Evolutionary conservation across 495 filamentous ascomycete genomes (phyloP).

Genomic region (Penicillium maclennaniae): DNA sequence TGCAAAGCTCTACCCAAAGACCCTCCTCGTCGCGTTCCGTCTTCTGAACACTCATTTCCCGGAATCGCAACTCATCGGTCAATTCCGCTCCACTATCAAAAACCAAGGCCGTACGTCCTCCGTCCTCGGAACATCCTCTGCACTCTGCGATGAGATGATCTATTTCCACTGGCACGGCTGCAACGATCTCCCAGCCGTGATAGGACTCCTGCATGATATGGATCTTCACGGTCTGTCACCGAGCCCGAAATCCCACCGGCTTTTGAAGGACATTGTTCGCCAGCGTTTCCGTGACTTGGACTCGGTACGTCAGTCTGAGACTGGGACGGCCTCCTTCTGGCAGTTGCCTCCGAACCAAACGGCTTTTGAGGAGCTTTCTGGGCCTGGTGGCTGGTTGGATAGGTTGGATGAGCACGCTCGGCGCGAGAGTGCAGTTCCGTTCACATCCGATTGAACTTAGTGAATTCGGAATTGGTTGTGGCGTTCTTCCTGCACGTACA

Average conservation of each 20-base stretch:
- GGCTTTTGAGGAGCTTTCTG: constrained; percentile 28
- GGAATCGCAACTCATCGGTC: constrained; percentile 56
- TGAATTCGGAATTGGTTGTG: background rate
- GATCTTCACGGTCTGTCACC: constrained; percentile 61
- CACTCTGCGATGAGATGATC: constrained; percentile 72
- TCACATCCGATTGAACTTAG: background rate
- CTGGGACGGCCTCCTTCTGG: constrained; percentile 33
- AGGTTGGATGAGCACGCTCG: constrained; percentile 13
- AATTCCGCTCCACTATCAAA: constrained; percentile 67
- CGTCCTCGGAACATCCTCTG: constrained; percentile 66
- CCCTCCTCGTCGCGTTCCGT: constrained; percentile 60
- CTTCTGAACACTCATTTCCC: constrained; percentile 60
- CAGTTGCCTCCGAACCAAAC: constrained; percentile 32
- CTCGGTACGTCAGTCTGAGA: background rate
- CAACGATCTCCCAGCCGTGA: constrained; percentile 56
- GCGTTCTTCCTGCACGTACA: too few relatives aligned
- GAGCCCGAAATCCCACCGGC: constrained; percentile 49
- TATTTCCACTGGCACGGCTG: constrained; percentile 59
- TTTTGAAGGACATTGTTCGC: constrained; percentile 41
- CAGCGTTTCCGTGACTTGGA: constrained; percentile 23
- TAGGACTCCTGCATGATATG: constrained; percentile 73
- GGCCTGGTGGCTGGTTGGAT: constrained; percentile 30
- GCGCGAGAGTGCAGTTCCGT: background rate
- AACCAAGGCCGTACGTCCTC: constrained; percentile 65
- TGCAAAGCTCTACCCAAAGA: constrained; percentile 62